Base-by-base conservation (phyloP, 805 yeast species). In the Kodamaea kaohsiungensis region DNA sequence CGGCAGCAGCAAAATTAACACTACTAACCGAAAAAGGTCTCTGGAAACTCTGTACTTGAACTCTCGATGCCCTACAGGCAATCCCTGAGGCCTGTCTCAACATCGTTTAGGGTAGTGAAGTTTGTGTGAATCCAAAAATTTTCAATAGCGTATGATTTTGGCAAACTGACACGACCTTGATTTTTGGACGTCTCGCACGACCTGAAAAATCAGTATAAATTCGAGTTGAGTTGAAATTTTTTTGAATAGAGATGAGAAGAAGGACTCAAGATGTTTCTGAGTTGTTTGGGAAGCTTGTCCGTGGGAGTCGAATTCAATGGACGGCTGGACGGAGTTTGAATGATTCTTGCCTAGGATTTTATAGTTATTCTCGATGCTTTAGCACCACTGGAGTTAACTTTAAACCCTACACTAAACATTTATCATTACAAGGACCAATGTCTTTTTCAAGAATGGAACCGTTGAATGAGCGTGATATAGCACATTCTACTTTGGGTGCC, bases 401-500 rank as follows among this genome's bases (percentile, higher is more conserved):
- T 7, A 40, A 40, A 17, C 45, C 45, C 13, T 40, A 40, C 13
- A 40, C 45, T 17, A 40, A 40, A 22, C 45, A 40, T 40, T 40
- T 40, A 19, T 27, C n/a, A 18, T 39, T 51, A 13, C 42, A 42
- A 13, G 54, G 54, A 13, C 54, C 54, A 9, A 6, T 33, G 27
- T 48, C 48, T 3, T 52, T 52, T 30, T 52, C 54, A 30, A 52
- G 48, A 19, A 42, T 52, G 54, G 51, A 52, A 25, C 54, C 51
- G 2, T 48, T 52, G 38, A 30, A 25, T 8, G 37, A 33, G 18
- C 42, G 25, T 17, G 54, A 52, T 42, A 47, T 52, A 10, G 54
- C 27, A 70, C 15, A 49, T n/a, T 59, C 69, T 2, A 55, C 61
- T 22, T 53, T 60, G 16, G 68, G 59, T 13, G 58, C 66, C 6